A percentile compares a stretch with the other conserved stretches of the same genome.
Evolutionary conservation across 305 asterid genomes (phyloP).

Genomic region (Fraxinus albicans): DNA sequence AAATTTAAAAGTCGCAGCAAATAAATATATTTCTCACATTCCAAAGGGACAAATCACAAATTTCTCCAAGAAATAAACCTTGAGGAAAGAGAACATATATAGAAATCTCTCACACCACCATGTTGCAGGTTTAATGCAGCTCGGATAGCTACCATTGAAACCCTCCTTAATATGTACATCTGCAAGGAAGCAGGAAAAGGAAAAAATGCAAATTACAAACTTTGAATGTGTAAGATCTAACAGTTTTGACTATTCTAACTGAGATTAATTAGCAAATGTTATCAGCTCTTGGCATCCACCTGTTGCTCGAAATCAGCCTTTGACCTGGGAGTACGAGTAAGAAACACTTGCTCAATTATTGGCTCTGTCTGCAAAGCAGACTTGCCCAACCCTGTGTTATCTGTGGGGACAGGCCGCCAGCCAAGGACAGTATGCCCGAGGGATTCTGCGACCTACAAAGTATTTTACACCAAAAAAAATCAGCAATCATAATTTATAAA

Average conservation of each 20-base stretch:
- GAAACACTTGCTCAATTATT: constrained; percentile 92
- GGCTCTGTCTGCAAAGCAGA: constrained; percentile 99
- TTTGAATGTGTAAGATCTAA: constrained; percentile 3
- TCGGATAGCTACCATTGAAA: constrained; percentile 96
- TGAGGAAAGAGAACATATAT: constrained; percentile 93
- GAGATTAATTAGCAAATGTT: constrained; percentile 2
- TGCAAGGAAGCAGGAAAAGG: constrained; percentile 27
- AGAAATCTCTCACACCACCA: constrained; percentile 84
- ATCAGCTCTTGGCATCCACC: constrained; percentile 42
- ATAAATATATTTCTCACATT: not conserved
- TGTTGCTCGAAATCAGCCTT: constrained; percentile 92
- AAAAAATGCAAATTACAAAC: not conserved
- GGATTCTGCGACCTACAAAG: constrained; percentile 86
- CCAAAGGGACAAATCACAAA: not conserved
- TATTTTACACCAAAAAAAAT: constrained; percentile 9
- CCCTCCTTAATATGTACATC: constrained; percentile 98
- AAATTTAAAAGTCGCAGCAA: not conserved
- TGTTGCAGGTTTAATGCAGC: constrained; percentile 98
- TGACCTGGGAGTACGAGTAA: constrained; percentile 75
- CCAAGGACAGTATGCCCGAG: constrained; percentile 98
- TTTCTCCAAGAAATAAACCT: constrained; percentile 47
- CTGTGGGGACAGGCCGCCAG: constrained; percentile 89
- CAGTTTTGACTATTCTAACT: not conserved
- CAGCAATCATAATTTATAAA: constrained; percentile 2
- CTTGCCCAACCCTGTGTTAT: constrained; percentile 87